A percentile compares a stretch with the other conserved stretches of the same genome.
Evolutionary conservation across 805 yeast species (phyloP).

Genomic region (Cyberlindnera maritima): DNA sequence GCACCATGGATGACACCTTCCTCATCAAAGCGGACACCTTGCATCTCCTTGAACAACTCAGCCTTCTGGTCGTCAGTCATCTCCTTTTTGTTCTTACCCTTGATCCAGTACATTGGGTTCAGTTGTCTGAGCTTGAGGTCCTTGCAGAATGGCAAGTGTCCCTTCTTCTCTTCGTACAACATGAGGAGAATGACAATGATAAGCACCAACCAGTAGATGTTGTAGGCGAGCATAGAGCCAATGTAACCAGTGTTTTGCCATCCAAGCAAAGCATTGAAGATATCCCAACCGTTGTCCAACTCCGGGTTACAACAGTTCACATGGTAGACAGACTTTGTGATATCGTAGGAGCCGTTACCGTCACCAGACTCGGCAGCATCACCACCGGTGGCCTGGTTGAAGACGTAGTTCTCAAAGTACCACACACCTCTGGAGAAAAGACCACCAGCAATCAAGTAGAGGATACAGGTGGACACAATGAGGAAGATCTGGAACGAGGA

Average conservation of each 20-base stretch:
- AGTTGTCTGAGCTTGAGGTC: conserved; percentile 44
- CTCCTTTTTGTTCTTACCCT: conserved; percentile 62
- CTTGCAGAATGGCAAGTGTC: conserved; percentile 73
- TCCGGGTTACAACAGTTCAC: conserved; percentile 97
- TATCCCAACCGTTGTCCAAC: conserved; percentile 92
- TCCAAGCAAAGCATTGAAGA: conserved; percentile 89
- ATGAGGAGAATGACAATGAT: conserved; percentile 55
- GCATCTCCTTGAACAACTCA: conserved; percentile 46
- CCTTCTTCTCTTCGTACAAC: conserved; percentile 80
- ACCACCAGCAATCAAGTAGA: conserved; percentile 90
- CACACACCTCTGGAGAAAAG: conserved; percentile 91
- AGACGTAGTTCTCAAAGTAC: conserved; percentile 74
- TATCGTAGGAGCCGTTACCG: conserved; percentile 94
- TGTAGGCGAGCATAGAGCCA: conserved; percentile 88
- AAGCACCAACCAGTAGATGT: conserved; percentile 79
- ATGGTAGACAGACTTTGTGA: conserved; percentile 83
- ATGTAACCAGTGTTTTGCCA: conserved; percentile 97
- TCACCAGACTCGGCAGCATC: conserved; percentile 91
- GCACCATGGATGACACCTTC: conserved; percentile 30
- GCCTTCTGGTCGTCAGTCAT: conserved; percentile 50
- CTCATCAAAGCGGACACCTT: conserved; percentile 34
- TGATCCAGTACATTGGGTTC: conserved; percentile 73
- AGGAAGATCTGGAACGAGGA: conserved; percentile 85
- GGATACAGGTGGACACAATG: conserved; percentile 81
- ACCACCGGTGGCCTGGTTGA: conserved; percentile 75